Conservation (phyloP, 371 early-diverging fungal genomes). For the Rhizopus sp. region DNA sequence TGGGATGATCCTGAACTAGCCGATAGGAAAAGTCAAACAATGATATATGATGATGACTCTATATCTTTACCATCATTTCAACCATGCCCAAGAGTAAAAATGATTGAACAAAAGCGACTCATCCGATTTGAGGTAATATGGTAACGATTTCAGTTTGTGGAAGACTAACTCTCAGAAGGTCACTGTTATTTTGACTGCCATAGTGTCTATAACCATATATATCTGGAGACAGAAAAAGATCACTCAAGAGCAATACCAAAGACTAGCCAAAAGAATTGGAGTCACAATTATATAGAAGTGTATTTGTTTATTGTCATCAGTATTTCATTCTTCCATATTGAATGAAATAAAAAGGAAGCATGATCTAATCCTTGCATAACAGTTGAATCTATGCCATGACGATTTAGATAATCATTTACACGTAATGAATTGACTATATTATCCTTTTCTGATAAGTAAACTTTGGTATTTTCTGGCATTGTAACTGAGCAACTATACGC, state of each 20-base stretch:
- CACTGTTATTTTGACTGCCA: constrained; percentile 31
- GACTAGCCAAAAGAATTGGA: constrained; percentile 46
- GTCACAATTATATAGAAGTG: constrained; percentile 21
- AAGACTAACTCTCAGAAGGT: constrained; percentile 15
- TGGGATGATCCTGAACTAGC: constrained; percentile 47
- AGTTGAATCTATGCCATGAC: constrained; percentile 41
- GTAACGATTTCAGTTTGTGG: too few species aligned
- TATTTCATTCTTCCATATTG: constrained; percentile 43
- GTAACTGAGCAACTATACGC: constrained; percentile 18
- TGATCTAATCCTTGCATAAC: constrained; percentile 59
- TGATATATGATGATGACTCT: constrained; percentile 38
- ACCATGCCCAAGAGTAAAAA: constrained; percentile 42
- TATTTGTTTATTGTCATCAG: constrained; percentile 31
- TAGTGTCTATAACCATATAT: constrained; percentile 33
- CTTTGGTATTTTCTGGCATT: constrained; percentile 35
- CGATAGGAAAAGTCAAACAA: constrained; percentile 33
- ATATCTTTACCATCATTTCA: constrained; percentile 43
- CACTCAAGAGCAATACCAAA: constrained; percentile 42
- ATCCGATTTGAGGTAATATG: constrained; percentile 42
- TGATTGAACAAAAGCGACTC: constrained; percentile 35
- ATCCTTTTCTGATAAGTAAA: constrained; percentile 54
- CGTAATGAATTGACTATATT: constrained; percentile 52
- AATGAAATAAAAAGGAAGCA: constrained; percentile 51
- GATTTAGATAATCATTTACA: constrained; percentile 46
- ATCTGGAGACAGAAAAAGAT: constrained; percentile 48